Evolutionary conservation across 2,329 filamentous ascomycete genomes (phyloP).

Genomic region (Exophiala xenobiotica): DNA sequence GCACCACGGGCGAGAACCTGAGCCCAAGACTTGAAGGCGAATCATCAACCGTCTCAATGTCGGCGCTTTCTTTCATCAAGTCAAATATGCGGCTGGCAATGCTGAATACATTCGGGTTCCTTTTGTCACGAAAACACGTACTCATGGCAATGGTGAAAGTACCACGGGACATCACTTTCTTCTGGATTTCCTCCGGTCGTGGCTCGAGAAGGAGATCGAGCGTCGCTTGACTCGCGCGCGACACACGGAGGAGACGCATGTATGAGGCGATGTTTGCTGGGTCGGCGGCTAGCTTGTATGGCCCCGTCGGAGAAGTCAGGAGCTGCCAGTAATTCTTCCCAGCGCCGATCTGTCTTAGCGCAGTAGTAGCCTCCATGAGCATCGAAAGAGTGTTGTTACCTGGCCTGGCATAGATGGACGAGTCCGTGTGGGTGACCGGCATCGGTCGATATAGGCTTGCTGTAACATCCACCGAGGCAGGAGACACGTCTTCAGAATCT

Average conservation of each 20-base stretch:
- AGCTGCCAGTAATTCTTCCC: conserved; percentile 76
- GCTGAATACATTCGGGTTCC: conserved; percentile 67
- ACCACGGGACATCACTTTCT: conserved; percentile 43
- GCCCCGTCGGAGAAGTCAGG: conserved; percentile 53
- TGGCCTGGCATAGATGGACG: conserved; percentile 44
- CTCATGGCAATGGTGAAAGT: conserved; percentile 72
- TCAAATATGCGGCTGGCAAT: conserved; percentile 66
- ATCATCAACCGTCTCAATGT: conserved; percentile 1
- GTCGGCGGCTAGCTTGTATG: conserved; percentile 68
- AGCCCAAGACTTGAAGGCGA: conserved; percentile 15
- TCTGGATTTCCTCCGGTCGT: conserved; percentile 49
- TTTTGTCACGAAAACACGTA: conserved; percentile 72
- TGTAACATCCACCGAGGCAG: not conserved
- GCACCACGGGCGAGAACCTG: conserved; percentile 24
- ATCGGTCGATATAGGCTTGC: not conserved
- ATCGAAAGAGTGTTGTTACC: conserved; percentile 65
- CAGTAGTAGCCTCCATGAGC: conserved; percentile 63
- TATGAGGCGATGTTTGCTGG: conserved; percentile 67
- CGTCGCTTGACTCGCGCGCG: conserved; percentile 63
- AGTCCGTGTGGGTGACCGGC: not conserved
- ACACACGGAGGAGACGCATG: conserved; percentile 64
- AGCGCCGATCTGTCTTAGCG: conserved; percentile 59
- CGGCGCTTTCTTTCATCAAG: conserved; percentile 52
- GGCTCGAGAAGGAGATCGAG: conserved; percentile 55
- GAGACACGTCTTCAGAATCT: conserved; percentile 1